These are phyloP conservation scores for Pulveroboletus sp. DNA, from an alignment of 768 basidiomycete species.

Conservation along the genomic window DNA sequence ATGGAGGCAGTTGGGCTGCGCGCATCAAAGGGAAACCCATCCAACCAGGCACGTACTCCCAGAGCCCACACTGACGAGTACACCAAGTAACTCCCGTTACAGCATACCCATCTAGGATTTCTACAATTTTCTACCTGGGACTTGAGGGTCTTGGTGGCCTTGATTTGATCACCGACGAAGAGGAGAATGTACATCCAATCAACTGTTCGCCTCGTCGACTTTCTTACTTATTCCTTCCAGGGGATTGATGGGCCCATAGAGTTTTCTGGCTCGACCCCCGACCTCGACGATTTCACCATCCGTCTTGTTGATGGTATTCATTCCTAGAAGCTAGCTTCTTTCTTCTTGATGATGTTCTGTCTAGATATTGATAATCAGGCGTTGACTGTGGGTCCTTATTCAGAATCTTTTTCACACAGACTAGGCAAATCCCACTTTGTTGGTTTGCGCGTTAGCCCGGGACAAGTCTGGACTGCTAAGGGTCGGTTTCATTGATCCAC, in stretches of 20 bases:
- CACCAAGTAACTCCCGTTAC: conserved; percentile 21
- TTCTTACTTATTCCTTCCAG: conserved; percentile 37
- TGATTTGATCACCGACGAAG: conserved; percentile 74
- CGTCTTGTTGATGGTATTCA: conserved; percentile 71
- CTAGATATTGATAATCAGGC: conserved; percentile 61
- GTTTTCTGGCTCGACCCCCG: conserved; percentile 71
- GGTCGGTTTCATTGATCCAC: conserved; percentile 39
- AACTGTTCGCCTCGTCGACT: not conserved
- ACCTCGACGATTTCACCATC: conserved; percentile 81
- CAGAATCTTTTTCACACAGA: conserved; percentile 54
- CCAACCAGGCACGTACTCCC: conserved; percentile 44
- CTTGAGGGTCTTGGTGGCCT: conserved; percentile 84
- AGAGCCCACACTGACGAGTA: not conserved
- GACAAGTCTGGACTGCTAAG: conserved; percentile 82
- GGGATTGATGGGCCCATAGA: conserved; percentile 70
- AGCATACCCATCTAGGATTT: conserved; percentile 58
- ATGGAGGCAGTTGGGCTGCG: conserved; percentile 88
- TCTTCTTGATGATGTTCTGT: conserved; percentile 6
- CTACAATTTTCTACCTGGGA: conserved; percentile 84
- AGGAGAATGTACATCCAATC: conserved; percentile 59
- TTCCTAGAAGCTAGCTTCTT: not conserved
- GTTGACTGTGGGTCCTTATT: conserved; percentile 53
- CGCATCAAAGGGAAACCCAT: conserved; percentile 81
- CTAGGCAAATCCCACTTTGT: conserved; percentile 71
- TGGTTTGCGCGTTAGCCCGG: conserved; percentile 58